Conservation (phyloP, 2,329 filamentous ascomycete genomes). For the Beauveria scarabaeidicola region DNA sequence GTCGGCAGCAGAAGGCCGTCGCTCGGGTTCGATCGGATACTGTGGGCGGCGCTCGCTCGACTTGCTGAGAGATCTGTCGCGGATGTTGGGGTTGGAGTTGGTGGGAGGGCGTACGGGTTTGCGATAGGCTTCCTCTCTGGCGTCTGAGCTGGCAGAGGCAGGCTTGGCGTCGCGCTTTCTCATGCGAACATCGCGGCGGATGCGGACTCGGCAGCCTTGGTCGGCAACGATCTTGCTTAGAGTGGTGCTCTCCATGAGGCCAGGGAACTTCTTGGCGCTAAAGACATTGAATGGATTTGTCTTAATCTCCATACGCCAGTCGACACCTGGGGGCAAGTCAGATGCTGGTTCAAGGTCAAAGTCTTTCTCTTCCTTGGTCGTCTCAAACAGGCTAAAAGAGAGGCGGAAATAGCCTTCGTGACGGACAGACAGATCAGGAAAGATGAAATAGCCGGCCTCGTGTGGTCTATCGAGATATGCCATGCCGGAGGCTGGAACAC, state of each 20-base stretch:
- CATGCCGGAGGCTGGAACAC: constrained; percentile 90
- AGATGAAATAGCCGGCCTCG: constrained; percentile 86
- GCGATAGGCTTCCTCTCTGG: constrained; percentile 49
- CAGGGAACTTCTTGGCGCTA: constrained; percentile 98
- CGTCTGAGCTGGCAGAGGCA: constrained; percentile 45
- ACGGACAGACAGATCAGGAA: constrained; percentile 89
- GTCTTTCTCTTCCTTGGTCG: constrained; percentile 79
- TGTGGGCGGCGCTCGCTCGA: constrained; percentile 41
- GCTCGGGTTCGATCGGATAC: constrained; percentile 31
- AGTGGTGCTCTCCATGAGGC: constrained; percentile 78
- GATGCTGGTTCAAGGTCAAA: constrained; percentile 49
- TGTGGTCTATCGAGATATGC: constrained; percentile 84
- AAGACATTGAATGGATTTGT: constrained; percentile 80
- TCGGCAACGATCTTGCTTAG: constrained; percentile 89
- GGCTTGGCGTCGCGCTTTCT: constrained; percentile 70
- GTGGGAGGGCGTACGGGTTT: constrained; percentile 27
- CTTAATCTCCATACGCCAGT: constrained; percentile 84
- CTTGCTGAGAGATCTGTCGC: constrained; percentile 53
- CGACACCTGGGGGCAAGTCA: constrained; percentile 50
- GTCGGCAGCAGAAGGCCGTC: constrained; percentile 41
- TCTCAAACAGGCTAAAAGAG: constrained; percentile 87
- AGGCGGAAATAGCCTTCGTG: constrained; percentile 92
- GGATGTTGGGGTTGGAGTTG: constrained; percentile 24
- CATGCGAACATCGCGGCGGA: constrained; percentile 89
- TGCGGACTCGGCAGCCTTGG: constrained; percentile 92